Percentiles rank a stretch among this genome's conserved stretches.
These are phyloP conservation scores for Eucalyptus camaldulensis DNA, from an alignment of 345 rosid species.

Conservation along the genomic window DNA sequence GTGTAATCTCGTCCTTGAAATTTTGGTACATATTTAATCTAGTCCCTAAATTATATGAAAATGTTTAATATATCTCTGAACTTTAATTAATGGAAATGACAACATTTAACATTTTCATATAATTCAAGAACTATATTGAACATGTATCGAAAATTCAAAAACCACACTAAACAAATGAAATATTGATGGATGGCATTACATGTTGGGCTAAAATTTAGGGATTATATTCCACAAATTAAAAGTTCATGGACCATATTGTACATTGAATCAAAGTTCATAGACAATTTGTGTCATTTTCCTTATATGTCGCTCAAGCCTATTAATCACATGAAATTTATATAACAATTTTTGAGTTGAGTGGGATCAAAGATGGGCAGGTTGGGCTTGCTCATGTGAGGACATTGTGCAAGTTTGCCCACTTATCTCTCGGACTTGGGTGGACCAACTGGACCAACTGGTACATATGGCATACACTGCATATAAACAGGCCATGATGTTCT, in stretches of 20 bases:
- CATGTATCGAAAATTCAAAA: background rate
- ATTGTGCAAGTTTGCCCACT: background rate
- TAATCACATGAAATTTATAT: background rate
- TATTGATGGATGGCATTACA: background rate
- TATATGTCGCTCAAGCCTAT: background rate
- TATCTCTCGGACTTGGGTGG: background rate
- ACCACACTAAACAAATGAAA: background rate
- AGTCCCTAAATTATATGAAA: no score
- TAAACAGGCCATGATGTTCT: background rate
- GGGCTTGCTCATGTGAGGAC: background rate
- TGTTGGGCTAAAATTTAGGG: background rate
- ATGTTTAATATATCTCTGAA: no score
- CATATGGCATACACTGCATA: background rate
- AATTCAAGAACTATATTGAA: background rate
- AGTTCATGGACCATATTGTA: fast-evolving
- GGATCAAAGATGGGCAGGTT: background rate
- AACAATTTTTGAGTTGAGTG: background rate
- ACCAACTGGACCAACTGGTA: background rate
- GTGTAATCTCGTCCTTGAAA: background rate
- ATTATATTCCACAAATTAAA: background rate
- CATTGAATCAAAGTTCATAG: background rate
- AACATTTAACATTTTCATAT: background rate
- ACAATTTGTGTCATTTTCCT: background rate
- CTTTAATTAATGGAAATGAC: background rate
- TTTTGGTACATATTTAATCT: background rate